A percentile compares a stretch with the other conserved stretches of the same genome.
Conservation (phyloP, 2,329 filamentous ascomycete species). For the Apiospora arundinis region DNA sequence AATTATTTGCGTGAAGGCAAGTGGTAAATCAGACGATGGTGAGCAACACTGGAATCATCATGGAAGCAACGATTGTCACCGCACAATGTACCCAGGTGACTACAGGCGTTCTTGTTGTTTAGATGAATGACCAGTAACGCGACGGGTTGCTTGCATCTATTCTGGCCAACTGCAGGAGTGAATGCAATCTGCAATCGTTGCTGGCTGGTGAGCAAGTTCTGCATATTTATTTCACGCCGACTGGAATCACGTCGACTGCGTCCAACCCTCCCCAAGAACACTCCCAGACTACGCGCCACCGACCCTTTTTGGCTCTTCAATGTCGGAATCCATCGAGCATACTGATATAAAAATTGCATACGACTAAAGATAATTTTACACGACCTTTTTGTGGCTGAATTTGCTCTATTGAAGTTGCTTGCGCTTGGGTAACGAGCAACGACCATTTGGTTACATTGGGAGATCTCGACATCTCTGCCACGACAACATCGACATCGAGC, state of each 20-base stretch:
- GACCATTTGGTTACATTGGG: not conserved
- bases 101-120: too few species aligned
- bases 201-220: not conserved
- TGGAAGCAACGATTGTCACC: not conserved
- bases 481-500: not conserved
- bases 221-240: not conserved
- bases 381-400: not conserved
- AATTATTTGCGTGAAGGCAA: not conserved
- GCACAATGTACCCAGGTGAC: not conserved
- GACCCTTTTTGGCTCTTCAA: not conserved
- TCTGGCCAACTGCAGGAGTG: not conserved
- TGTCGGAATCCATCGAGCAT: not conserved
- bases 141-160: not conserved
- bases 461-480: not conserved
- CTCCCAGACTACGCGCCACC: not conserved
- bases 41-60: not conserved
- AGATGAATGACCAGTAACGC: not conserved
- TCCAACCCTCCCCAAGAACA: not conserved
- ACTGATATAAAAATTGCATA: not conserved
- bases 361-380: not conserved
- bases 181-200: not conserved
- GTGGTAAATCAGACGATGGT: not conserved
- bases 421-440: not conserved
- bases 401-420: not conserved
- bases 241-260: not conserved